These are phyloP conservation scores for Cubamyces sp. DNA, from an alignment of 768 basidiomycete genomes.

Conservation along the genomic window DNA sequence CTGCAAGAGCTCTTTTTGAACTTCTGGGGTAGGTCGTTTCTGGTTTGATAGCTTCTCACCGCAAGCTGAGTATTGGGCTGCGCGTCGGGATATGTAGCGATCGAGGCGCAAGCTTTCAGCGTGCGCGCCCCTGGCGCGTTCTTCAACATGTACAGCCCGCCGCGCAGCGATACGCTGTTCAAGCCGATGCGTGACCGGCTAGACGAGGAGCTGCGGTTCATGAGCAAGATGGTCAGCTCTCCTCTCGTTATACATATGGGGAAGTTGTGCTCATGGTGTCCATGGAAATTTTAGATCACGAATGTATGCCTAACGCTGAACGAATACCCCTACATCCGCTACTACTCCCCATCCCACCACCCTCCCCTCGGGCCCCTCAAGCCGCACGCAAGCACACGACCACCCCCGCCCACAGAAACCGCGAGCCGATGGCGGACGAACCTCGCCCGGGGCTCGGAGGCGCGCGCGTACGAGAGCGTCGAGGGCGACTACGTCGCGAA, in stretches of 20 bases:
- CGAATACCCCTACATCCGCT: slow-evolving; percentile 92
- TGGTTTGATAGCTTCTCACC: background rate
- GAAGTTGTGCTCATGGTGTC: background rate
- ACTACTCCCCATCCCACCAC: slow-evolving; percentile 85
- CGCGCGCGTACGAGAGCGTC: slow-evolving; percentile 68
- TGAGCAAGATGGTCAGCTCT: slow-evolving; percentile 62
- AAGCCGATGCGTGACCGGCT: slow-evolving; percentile 72
- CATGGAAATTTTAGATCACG: slow-evolving; percentile 58
- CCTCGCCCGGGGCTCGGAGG: slow-evolving; percentile 71
- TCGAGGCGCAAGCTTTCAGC: slow-evolving; percentile 87
- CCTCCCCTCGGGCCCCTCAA: slow-evolving; percentile 84
- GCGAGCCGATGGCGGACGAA: slow-evolving; percentile 80
- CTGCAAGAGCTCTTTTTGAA: slow-evolving; percentile 91
- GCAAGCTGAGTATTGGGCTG: slow-evolving; percentile 18
- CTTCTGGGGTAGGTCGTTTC: slow-evolving; percentile 75
- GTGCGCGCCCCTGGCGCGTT: slow-evolving; percentile 78
- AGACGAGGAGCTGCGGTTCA: slow-evolving; percentile 84
- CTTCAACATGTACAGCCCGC: slow-evolving; percentile 88
- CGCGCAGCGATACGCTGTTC: slow-evolving; percentile 68
- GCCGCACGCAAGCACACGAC: slow-evolving; percentile 63
- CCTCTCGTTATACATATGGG: background rate
- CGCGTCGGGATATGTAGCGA: slow-evolving; percentile 50
- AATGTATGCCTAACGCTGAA: slow-evolving; percentile 89
- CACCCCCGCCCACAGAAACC: slow-evolving; percentile 62
- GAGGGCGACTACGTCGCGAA: slow-evolving; percentile 81